Conservation (phyloP, 225 moss, liverwort and hornwort species). For the Polytrichum formosum region DNA sequence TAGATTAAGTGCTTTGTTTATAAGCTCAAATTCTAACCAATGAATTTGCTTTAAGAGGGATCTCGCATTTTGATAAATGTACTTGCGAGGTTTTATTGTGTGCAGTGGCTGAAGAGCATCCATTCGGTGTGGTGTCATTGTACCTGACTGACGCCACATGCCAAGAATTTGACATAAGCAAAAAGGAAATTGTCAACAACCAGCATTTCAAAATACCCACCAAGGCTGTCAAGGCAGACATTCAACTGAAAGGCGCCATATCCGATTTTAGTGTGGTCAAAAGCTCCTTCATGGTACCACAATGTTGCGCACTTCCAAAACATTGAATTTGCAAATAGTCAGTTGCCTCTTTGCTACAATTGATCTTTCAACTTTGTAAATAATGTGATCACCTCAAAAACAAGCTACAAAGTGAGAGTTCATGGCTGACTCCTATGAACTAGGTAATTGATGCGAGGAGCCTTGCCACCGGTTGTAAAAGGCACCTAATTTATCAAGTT, state of each 20-base stretch:
- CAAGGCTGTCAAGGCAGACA: slow-evolving; percentile 47
- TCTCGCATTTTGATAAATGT: too few relatives aligned
- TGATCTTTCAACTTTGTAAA: too few relatives aligned
- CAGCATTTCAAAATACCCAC: slow-evolving; percentile 27
- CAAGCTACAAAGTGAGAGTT: too few relatives aligned
- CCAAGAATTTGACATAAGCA: slow-evolving; percentile 29
- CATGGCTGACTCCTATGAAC: too few relatives aligned
- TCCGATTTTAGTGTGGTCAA: slow-evolving; percentile 67
- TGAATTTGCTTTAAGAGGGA: neutral
- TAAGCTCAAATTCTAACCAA: neutral
- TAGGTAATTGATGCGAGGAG: too few relatives aligned
- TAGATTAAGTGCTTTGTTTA: too few relatives aligned
- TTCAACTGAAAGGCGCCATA: slow-evolving; percentile 36
- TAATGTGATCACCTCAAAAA: too few relatives aligned
- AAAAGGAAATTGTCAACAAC: slow-evolving; percentile 30
- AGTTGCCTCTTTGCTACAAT: too few relatives aligned
- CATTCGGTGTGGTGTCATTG: slow-evolving; percentile 39
- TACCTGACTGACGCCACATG: slow-evolving; percentile 33
- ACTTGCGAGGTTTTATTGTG: neutral
- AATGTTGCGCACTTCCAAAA: too few relatives aligned
- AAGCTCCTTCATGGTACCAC: slow-evolving; percentile 64
- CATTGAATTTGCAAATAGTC: too few relatives aligned
- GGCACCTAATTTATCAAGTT: too few relatives aligned
- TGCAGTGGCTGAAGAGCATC: slow-evolving; percentile 31
- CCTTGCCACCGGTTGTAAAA: too few relatives aligned